Percentiles rank a stretch among this genome's conserved stretches.
phyloP scores from a whole-genome alignment of 345 rosid species.

The Gossypium turneri region DNA sequence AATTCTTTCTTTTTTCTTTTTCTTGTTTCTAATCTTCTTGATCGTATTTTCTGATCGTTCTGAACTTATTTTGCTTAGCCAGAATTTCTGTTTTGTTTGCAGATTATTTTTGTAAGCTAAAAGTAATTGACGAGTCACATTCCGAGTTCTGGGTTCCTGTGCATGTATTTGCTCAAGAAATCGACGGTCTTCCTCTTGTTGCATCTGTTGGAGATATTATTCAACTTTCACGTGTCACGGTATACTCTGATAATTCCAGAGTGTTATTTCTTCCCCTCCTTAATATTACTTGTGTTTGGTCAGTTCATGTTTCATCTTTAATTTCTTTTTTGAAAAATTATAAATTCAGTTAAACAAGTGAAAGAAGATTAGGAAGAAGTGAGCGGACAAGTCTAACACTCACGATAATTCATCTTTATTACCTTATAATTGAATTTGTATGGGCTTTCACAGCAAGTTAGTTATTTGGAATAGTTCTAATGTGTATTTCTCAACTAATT shows the following conservation, averaged over 20 bases:
- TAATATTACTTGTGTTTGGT: not conserved
- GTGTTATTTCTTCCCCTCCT: not conserved
- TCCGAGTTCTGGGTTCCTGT: conserved; percentile 40
- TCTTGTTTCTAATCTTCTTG: conserved; percentile 19
- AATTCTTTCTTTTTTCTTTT: not conserved
- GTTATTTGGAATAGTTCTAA: not conserved
- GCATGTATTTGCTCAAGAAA: conserved; percentile 27
- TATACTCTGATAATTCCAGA: conserved; percentile 15
- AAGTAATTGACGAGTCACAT: conserved; percentile 52
- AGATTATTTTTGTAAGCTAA: conserved; percentile 53
- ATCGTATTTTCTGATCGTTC: conserved; percentile 22
- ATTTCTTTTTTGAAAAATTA: not conserved
- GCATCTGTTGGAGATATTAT: conserved; percentile 53
- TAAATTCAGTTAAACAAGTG: too few relatives aligned
- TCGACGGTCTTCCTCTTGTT: conserved; percentile 51
- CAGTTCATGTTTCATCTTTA: not conserved
- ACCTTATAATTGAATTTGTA: not conserved
- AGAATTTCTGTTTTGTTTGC: conserved; percentile 17
- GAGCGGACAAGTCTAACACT: not conserved
- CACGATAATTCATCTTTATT: not conserved
- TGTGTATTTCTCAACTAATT: not conserved
- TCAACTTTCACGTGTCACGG: conserved; percentile 54
- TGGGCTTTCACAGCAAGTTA: not conserved
- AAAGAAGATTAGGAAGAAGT: too few relatives aligned
- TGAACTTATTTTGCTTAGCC: not conserved